Conservation (phyloP, 2,329 filamentous ascomycete species). For the Diaporthe destruens region DNA sequence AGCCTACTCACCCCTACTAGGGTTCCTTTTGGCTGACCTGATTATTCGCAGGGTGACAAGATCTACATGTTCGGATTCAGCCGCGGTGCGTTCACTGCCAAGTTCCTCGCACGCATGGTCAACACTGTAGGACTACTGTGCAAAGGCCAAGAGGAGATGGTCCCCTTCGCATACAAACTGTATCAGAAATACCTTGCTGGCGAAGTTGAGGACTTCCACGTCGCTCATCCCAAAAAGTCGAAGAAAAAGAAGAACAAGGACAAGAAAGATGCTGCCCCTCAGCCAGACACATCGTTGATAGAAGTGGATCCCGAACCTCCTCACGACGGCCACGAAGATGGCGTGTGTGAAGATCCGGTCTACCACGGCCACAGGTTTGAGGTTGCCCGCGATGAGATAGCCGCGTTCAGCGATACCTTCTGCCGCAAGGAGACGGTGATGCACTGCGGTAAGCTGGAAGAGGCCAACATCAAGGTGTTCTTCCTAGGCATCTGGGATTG, state of each 20-base stretch:
- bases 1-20: constrained; percentile 37
- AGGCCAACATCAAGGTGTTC: constrained; percentile 60
- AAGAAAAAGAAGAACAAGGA: constrained; percentile 49
- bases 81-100: constrained; percentile 65
- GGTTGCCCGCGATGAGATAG: constrained; percentile 52
- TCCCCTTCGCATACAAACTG: constrained; percentile 61
- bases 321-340: constrained; percentile 44
- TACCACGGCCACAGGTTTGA: constrained; percentile 25
- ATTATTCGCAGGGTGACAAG: constrained; percentile 55
- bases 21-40: neutral
- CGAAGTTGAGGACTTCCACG: constrained; percentile 51
- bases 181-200: constrained; percentile 58
- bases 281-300: constrained; percentile 36
- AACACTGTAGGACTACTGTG: constrained; percentile 62
- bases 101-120: constrained; percentile 65
- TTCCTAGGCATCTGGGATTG: constrained; percentile 70
- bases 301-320: constrained; percentile 42
- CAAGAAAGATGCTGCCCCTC: constrained; percentile 11
- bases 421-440: constrained; percentile 53
- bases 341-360: constrained; percentile 24
- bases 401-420: constrained; percentile 62
- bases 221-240: constrained; percentile 40
- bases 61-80: constrained; percentile 69
- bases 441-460: constrained; percentile 38
- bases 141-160: constrained; percentile 66